Base-by-base conservation (phyloP, 371 early-diverging fungal species). In the Rhizopus stolonifer region DNA sequence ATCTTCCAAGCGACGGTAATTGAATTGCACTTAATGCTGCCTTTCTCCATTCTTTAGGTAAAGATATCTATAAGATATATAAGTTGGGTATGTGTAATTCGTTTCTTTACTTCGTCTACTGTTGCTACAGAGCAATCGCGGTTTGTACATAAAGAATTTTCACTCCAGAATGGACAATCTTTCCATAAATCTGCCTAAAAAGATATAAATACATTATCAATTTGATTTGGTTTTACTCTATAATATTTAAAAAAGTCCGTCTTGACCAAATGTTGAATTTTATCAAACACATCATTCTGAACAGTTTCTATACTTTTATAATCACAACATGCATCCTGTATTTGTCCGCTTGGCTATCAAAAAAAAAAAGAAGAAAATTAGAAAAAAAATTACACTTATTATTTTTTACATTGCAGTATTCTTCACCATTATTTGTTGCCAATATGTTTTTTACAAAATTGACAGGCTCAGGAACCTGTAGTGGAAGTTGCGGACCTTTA, bases 151-250 rank as follows among this genome's bases (percentile, higher is more conserved):
- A 89, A 70, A 9, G 83, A 84, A 49, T 91, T 85, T 23, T 89
- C 90, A 19, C 75, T 66, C 97, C 97, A 98, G 67, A 95, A 95
- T 7, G 89, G 90, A 64, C 98, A 98, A 23, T 89, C 88, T 65
- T 90, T 90, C 77, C 88, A 86, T 38, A 98, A 69, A 64, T 96
- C 88, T 23, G 94, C 81, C 90, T 93, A 69, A 5, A 36, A 15
- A 5, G 15, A 36, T 5, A 36, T 8, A 14, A 11, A 15, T 8
- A 36, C 11, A 6, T 11, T 8, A 14, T 4, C 9, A 36, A 15
- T 6, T 18, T 3, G 17, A 9, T 40, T 18, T 0, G n/a, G 0
- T 9, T 38, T 49, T 69, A 90, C 91, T 77, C 91, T 93, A 57
- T 88, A 91, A 65, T 93, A 92, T 48, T 92, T 75, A 69, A 95